Evolutionary conservation across 202 grass and related monocot genomes (phyloP), one percentile per base, ranked within the genome.

Genomic region (Schoenoplectus tabernaemontani): DNA sequence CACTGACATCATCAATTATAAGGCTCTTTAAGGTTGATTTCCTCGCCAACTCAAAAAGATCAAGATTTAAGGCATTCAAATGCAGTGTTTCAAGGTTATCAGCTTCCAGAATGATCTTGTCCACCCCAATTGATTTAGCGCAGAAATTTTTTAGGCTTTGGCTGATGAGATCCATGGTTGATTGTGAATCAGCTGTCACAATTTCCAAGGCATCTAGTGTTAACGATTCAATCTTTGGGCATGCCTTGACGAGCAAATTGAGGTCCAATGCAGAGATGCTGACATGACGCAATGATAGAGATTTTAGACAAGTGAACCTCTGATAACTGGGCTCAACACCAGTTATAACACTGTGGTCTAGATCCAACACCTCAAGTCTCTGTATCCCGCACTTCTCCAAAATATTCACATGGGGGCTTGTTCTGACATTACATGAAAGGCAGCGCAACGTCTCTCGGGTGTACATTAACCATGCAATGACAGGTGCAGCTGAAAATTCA

Each of bases 321-420:
- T 94, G 95, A 81, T 94, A 98, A 81, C 86, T 94, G 63, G 91
- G 91, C 83, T 98, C 91, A 81, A 98, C 89, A 58, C 95, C 89
- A 4, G 88, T 92, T 72, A 95, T 92, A 51, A 87, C 74, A 75
- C 90, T 92, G 86, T 95, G 95, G 76, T 94, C 91, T 50, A 98
- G 85, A 95, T 98, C 91, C 57, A 94, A 84, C 11, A 88, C 81
- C 61, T 92, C 91, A 6, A 98, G 80, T 84, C 90, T 98, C 78
- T 94, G 91, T 61, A 83, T 87, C 7, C 95, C 91, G 8, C 91
- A 94, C 57, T 92, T 92, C 77, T 98, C 95, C 81, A 95, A 39
- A 78, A 98, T 88, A 81, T 90, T 94, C 37, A 98, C 91, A 86
- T 92, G 87, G 34, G 95, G 91, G 59, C 68, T 89, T 26, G 95